Evolutionary conservation across 345 rosid species (phyloP).

Genomic region (Boechera stricta): DNA sequence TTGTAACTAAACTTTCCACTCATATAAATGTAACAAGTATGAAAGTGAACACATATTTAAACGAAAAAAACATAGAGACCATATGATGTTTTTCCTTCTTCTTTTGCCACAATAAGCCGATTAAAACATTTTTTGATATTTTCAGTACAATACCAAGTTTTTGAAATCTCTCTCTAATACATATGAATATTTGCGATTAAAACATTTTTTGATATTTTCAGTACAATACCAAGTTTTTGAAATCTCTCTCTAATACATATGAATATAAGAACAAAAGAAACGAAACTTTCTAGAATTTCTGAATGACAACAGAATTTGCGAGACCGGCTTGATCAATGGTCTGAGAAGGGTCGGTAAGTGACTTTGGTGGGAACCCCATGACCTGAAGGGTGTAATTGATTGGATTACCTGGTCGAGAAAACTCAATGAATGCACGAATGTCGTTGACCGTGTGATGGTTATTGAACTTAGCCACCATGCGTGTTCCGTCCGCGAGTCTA

Average conservation of each 20-base stretch:
- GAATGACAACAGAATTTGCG: constrained; percentile 83
- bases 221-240: constrained; percentile 2
- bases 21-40: not conserved
- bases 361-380: constrained; percentile 98
- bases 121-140: not conserved
- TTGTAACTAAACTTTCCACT: constrained; percentile 15
- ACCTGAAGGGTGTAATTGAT: constrained; percentile 73
- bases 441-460: constrained; percentile 68
- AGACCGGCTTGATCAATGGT: constrained; percentile 85
- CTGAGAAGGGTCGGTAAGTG: constrained; percentile 62
- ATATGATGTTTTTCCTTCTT: not conserved
- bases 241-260: constrained; percentile 1
- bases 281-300: constrained; percentile 61
- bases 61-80: not conserved
- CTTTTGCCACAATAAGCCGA: constrained; percentile 15
- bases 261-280: not conserved
- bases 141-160: constrained; percentile 12
- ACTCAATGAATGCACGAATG: constrained; percentile 65
- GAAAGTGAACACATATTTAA: not conserved
- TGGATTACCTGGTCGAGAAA: constrained; percentile 66
- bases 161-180: constrained; percentile 2
- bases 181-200: not conserved
- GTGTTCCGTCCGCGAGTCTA: constrained; percentile 79
- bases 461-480: constrained; percentile 68
- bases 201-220: constrained; percentile 1